Conservation (phyloP, 1,284 basidiomycete genomes). For the Cystobasidiaceae sp. region DNA sequence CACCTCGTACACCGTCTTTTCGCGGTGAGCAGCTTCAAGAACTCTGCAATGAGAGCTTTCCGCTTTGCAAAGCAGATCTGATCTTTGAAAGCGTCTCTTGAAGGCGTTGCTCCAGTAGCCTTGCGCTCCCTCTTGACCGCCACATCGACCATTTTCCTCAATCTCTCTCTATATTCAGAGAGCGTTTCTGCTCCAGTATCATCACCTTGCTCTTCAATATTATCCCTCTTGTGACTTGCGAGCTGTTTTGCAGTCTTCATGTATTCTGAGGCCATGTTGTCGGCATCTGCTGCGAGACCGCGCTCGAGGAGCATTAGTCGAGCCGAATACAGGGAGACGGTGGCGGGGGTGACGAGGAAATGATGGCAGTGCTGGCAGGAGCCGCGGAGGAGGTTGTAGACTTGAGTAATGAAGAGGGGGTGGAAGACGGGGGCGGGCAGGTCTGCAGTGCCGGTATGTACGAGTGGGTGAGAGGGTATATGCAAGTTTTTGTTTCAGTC, state of each 20-base stretch:
- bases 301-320: constrained; percentile 85
- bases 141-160: constrained; percentile 38
- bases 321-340: constrained; percentile 75
- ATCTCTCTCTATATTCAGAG: constrained; percentile 48
- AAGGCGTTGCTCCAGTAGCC: constrained; percentile 51
- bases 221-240: constrained; percentile 41
- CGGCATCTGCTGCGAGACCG: constrained; percentile 74
- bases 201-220: constrained; percentile 39
- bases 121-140: constrained; percentile 40
- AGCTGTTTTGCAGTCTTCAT: constrained; percentile 33
- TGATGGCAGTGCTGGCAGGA: constrained; percentile 95
- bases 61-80: constrained; percentile 79
- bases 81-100: constrained; percentile 82
- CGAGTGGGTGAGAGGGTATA: not conserved
- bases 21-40: constrained; percentile 64
- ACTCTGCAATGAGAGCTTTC: constrained; percentile 75
- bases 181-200: constrained; percentile 47
- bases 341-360: constrained; percentile 74
- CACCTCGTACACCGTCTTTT: constrained; percentile 70
- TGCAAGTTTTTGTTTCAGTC: not conserved
- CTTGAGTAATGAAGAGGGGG: constrained; percentile 91
- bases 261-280: constrained; percentile 62
- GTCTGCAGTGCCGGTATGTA: constrained; percentile 50
- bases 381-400: constrained; percentile 79
- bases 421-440: constrained; percentile 93